Percentiles rank a stretch among this genome's conserved stretches.
These are phyloP conservation scores for Ballota nigra DNA, from an alignment of 257 asterid species.

Conservation along the genomic window DNA sequence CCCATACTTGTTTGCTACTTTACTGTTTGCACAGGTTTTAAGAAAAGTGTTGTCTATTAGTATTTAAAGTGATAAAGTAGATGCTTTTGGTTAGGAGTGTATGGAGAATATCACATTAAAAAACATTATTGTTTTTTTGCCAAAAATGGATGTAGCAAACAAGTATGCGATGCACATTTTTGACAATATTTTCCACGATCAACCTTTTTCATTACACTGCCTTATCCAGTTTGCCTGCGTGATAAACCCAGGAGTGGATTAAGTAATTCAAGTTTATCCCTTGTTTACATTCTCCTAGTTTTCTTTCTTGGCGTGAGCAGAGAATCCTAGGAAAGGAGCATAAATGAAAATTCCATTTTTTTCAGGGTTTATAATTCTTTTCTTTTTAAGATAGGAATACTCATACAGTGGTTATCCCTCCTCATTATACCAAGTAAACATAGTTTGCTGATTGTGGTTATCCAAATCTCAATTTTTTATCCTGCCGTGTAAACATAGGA, in stretches of 20 bases:
- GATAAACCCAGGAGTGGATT: neutral
- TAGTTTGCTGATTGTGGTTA: neutral
- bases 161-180: too few species aligned
- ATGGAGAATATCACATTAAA: too few species aligned
- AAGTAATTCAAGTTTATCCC: neutral
- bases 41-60: too few species aligned
- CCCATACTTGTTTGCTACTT: too few species aligned
- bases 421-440: neutral
- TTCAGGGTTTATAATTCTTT: neutral
- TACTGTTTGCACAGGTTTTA: too few species aligned
- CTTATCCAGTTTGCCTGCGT: too few species aligned
- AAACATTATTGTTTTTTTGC: too few species aligned
- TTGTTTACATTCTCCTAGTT: neutral
- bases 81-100: too few species aligned
- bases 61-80: too few species aligned
- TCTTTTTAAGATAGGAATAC: neutral
- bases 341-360: neutral
- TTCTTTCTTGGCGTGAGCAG: neutral
- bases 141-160: too few species aligned
- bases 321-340: neutral
- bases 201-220: too few species aligned
- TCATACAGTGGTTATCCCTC: neutral
- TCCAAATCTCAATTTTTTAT: neutral
- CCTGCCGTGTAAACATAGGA: neutral
- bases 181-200: neutral